Conservation (phyloP, 2,329 filamentous ascomycete genomes). For the Huntiella decipiens region DNA sequence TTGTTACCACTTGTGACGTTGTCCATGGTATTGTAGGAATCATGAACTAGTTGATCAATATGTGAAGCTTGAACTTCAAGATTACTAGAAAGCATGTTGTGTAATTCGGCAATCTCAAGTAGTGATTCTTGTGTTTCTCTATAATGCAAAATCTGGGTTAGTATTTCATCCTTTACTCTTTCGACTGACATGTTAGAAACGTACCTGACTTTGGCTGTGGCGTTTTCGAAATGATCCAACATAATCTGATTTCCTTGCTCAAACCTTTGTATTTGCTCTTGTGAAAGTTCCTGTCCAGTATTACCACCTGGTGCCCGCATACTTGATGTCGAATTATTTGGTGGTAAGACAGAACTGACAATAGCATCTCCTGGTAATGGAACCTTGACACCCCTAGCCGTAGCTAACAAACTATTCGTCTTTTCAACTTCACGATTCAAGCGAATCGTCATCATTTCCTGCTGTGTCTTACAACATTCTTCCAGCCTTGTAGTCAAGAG, state of each 20-base stretch:
- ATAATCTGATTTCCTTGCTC: conserved; percentile 84
- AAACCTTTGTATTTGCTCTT: conserved; percentile 83
- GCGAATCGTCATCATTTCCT: conserved; percentile 82
- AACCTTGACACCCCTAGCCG: conserved; percentile 22
- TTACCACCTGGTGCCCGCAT: conserved; percentile 12
- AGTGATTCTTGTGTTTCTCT: conserved; percentile 81
- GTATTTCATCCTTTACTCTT: background rate
- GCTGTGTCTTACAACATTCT: conserved; percentile 58
- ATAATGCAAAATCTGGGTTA: conserved; percentile 2
- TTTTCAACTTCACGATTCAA: conserved; percentile 73
- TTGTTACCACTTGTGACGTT: conserved; percentile 83
- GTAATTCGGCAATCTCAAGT: conserved; percentile 79
- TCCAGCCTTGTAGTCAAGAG: conserved; percentile 60
- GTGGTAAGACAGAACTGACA: conserved; percentile 6
- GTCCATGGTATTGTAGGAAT: conserved; percentile 63
- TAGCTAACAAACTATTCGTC: conserved; percentile 69
- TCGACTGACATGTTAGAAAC: conserved; percentile 18
- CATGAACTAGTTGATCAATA: conserved; percentile 72
- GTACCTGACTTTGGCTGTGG: conserved; percentile 84
- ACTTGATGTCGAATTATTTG: conserved; percentile 12
- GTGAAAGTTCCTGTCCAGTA: conserved; percentile 39
- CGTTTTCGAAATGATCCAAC: conserved; percentile 82
- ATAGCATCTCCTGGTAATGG: conserved; percentile 7
- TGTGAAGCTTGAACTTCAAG: conserved; percentile 70
- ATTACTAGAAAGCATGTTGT: conserved; percentile 74